Conservation (phyloP, 2,329 filamentous ascomycete species). For the Cladophialophora chaetospira region DNA sequence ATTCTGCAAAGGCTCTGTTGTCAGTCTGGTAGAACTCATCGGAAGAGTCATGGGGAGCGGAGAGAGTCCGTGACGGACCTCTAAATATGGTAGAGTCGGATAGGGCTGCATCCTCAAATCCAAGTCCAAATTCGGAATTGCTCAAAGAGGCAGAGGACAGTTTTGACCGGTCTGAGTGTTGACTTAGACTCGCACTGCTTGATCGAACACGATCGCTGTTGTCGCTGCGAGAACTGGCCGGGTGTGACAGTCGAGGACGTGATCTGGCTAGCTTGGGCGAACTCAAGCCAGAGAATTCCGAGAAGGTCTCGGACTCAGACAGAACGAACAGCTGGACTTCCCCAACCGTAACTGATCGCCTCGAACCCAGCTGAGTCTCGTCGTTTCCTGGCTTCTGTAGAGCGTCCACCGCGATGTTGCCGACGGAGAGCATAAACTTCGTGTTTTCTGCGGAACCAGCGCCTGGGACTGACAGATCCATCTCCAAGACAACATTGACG, state of each 20-base stretch:
- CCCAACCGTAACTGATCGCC: conserved; percentile 23
- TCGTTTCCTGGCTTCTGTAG: conserved; percentile 4
- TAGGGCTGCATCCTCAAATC: conserved; percentile 16
- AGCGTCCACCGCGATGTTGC: conserved; percentile 20
- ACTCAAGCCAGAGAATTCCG: conserved; percentile 27
- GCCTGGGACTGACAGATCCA: conserved; percentile 13
- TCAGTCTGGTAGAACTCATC: conserved; percentile 13
- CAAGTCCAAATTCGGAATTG: conserved; percentile 23
- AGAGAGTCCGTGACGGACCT: conserved; percentile 1
- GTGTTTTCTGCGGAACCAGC: conserved; percentile 20
- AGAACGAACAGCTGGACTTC: conserved; percentile 29
- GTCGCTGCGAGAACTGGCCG: conserved; percentile 10
- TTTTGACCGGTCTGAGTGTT: conserved; percentile 21
- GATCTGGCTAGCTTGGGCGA: conserved; percentile 28
- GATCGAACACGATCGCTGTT: conserved; percentile 14
- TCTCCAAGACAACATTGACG: conserved; percentile 38
- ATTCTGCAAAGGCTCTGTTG: conserved; percentile 17
- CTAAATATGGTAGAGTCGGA: conserved; percentile 20
- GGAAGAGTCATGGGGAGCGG: conserved; percentile 5
- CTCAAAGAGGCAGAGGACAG: conserved; percentile 13
- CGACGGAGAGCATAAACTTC: conserved; percentile 28
- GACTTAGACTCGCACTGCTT: conserved; percentile 20
- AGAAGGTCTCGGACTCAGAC: conserved; percentile 29
- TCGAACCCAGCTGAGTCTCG: conserved; percentile 4
- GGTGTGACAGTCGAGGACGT: conserved; percentile 22